Evolutionary conservation across 768 basidiomycete genomes (phyloP).

Genomic region (Mycena leptocephala): DNA sequence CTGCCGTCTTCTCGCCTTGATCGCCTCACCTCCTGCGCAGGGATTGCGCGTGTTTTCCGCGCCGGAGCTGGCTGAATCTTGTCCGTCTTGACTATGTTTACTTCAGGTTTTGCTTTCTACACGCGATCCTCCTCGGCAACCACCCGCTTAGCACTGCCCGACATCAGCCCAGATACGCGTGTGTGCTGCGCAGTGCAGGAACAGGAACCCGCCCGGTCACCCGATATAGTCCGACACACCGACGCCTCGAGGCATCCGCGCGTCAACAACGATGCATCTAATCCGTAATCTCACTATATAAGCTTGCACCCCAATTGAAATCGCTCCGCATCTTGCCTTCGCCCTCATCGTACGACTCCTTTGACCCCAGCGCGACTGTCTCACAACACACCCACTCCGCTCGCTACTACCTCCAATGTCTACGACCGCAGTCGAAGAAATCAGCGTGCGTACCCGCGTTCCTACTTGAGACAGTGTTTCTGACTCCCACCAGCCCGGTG

Average conservation of each 20-base stretch:
- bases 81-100: not conserved
- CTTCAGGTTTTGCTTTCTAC: not conserved
- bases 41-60: conserved; percentile 8
- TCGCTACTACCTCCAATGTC: not conserved
- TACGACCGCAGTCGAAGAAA: conserved; percentile 19
- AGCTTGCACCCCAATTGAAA: not conserved
- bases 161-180: not conserved
- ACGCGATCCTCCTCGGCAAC: not conserved
- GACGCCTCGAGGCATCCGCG: conserved; percentile 52
- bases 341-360: conserved; percentile 15
- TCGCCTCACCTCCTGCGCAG: conserved; percentile 15
- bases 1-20: conserved; percentile 1
- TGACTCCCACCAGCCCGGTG: conserved; percentile 71
- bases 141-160: not conserved
- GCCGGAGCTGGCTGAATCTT: not conserved
- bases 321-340: conserved; percentile 10
- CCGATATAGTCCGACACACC: conserved; percentile 26
- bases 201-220: not conserved
- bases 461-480: too few relatives aligned
- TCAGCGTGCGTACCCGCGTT: not conserved
- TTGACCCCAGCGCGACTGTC: not conserved
- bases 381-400: too few relatives aligned
- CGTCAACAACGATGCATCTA: conserved; percentile 47
- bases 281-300: conserved; percentile 36
- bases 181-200: too few relatives aligned